These are phyloP conservation scores for Besnoitia besnoiti DNA, from an alignment of 169 alveolate species.

Conservation along the genomic window DNA sequence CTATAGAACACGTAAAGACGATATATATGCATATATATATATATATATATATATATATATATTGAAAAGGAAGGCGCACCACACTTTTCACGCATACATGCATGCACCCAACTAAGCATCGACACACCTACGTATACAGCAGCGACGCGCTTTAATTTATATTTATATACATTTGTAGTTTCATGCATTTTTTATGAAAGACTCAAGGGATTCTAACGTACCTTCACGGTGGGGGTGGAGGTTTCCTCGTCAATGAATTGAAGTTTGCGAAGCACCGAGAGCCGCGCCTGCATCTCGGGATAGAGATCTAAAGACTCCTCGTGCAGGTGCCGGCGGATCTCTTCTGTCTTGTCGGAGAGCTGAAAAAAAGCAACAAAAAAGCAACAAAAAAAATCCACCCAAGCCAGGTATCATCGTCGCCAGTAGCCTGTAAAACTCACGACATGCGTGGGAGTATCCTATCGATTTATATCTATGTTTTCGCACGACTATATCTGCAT, in stretches of 20 bases:
- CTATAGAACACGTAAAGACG: too few relatives aligned
- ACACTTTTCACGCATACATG: not conserved
- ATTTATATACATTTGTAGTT: not conserved
- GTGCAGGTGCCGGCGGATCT: not conserved
- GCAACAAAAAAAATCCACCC: not conserved
- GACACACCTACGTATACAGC: not conserved
- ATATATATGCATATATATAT: not conserved
- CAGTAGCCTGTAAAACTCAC: too few relatives aligned
- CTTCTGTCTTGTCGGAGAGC: not conserved
- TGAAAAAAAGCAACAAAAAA: not conserved
- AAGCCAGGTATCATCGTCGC: too few relatives aligned
- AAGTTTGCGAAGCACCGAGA: not conserved
- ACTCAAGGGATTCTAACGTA: too few relatives aligned
- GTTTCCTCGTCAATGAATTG: not conserved
- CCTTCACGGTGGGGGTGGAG: conserved; percentile 27
- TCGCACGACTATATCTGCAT: not conserved
- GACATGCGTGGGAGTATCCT: too few relatives aligned
- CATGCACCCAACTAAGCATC: not conserved
- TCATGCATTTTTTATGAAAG: not conserved
- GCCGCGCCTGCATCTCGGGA: conserved; percentile 46
- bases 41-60: not conserved
- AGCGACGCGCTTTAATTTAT: too few relatives aligned
- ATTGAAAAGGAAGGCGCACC: too few relatives aligned
- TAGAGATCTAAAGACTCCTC: conserved; percentile 41
- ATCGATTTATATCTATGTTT: too few relatives aligned